Evolutionary conservation across 768 basidiomycete species (phyloP).

Genomic region (Strobilomyces confusus): DNA sequence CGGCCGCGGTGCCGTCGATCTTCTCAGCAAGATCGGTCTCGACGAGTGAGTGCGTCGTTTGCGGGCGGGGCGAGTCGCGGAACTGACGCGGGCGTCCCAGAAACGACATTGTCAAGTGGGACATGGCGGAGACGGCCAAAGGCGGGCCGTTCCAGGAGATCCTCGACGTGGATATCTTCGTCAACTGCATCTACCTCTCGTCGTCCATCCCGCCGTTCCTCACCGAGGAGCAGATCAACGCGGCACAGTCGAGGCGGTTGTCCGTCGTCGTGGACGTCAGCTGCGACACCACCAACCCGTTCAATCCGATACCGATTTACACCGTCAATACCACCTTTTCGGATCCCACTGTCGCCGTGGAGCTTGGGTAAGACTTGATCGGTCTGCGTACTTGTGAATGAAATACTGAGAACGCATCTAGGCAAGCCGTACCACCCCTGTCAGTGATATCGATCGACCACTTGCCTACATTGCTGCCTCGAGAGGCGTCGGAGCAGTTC

Average conservation of each 20-base stretch:
- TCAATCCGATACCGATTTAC: slow-evolving; percentile 97
- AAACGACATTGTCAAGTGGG: slow-evolving; percentile 95
- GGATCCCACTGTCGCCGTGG: slow-evolving; percentile 85
- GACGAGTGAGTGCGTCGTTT: slow-evolving; percentile 62
- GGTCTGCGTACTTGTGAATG: not conserved
- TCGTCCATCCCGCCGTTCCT: slow-evolving; percentile 82
- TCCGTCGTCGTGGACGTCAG: slow-evolving; percentile 93
- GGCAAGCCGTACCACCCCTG: slow-evolving; percentile 61
- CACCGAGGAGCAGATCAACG: slow-evolving; percentile 61
- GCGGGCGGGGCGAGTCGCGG: not conserved
- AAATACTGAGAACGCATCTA: slow-evolving; percentile 26
- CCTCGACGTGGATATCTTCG: slow-evolving; percentile 93
- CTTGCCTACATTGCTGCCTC: slow-evolving; percentile 88
- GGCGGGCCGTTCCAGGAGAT: slow-evolving; percentile 96
- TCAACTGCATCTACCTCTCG: slow-evolving; percentile 99
- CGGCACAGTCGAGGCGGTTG: slow-evolving; percentile 60
- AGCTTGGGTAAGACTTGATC: slow-evolving; percentile 59
- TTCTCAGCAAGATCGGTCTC: slow-evolving; percentile 95
- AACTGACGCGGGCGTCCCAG: slow-evolving; percentile 39
- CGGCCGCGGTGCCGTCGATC: slow-evolving; percentile 89
- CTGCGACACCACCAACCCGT: slow-evolving; percentile 98
- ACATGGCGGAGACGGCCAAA: slow-evolving; percentile 93
- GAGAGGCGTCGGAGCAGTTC: slow-evolving; percentile 97
- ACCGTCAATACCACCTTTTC: slow-evolving; percentile 90
- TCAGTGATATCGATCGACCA: slow-evolving; percentile 96